A percentile compares a stretch with the other conserved stretches of the same genome.
Conservation (phyloP, 768 basidiomycete species). For the Ramaria sp. region DNA sequence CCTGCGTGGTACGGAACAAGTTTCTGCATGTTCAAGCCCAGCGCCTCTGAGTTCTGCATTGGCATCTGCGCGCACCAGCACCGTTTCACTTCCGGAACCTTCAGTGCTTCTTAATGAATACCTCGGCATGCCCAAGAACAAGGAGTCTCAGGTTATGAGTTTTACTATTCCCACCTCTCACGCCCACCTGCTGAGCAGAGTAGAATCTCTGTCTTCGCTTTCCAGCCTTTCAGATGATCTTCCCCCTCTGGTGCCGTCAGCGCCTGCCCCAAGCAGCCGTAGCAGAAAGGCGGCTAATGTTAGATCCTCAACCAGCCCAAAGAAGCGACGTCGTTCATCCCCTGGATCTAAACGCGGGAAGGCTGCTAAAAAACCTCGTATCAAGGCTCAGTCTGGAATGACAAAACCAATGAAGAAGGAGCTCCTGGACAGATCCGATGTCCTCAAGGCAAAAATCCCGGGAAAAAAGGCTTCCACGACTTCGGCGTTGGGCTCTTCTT, state of each 20-base stretch:
- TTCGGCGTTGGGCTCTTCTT: background rate
- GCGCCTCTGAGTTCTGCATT: background rate
- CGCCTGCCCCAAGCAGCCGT: background rate
- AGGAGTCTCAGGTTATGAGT: background rate
- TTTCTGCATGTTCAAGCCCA: background rate
- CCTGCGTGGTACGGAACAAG: background rate
- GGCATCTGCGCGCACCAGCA: background rate
- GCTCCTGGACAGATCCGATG: background rate
- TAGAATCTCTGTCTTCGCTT: background rate
- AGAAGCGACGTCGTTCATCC: background rate
- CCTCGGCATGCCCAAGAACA: background rate
- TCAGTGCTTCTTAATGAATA: background rate
- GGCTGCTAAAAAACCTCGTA: background rate
- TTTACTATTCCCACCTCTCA: background rate
- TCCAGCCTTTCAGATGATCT: background rate
- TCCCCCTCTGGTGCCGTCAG: background rate
- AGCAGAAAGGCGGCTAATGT: background rate
- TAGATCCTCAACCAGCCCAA: background rate
- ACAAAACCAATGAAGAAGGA: background rate
- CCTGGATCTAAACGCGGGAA: background rate
- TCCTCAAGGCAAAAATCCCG: background rate
- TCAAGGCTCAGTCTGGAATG: background rate
- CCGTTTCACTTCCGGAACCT: background rate
- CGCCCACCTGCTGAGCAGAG: background rate
- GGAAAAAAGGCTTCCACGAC: background rate